These are phyloP conservation scores for Vachellia collinsii DNA, from an alignment of 306 rosid genomes.

Conservation along the genomic window DNA sequence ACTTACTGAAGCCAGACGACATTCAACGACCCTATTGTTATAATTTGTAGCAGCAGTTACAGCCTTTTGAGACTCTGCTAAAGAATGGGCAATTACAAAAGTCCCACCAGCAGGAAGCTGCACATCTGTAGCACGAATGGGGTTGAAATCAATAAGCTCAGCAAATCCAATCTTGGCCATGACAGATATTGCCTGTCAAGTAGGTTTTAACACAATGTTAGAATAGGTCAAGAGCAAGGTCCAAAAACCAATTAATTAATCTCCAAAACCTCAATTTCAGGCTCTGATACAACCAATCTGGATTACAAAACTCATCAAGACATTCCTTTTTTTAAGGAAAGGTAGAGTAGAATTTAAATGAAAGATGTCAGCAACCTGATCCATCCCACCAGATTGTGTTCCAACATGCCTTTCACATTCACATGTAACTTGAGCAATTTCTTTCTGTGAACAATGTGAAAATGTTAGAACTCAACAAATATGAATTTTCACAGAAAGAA, in stretches of 20 bases:
- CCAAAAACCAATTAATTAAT: neutral
- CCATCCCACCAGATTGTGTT: constrained; percentile 99
- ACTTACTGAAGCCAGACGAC: constrained; percentile 90
- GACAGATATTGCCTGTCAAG: constrained; percentile 86
- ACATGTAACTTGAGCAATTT: constrained; percentile 88
- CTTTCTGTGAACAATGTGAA: constrained; percentile 69
- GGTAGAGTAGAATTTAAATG: constrained; percentile 16
- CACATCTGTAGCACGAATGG: constrained; percentile 92
- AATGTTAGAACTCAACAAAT: constrained; percentile 39
- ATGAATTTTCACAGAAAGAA: neutral
- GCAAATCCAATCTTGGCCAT: constrained; percentile 97
- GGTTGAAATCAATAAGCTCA: constrained; percentile 94
- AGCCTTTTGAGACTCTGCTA: constrained; percentile 95
- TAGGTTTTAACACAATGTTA: constrained; percentile 10
- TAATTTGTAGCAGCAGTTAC: constrained; percentile 97
- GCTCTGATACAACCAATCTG: neutral
- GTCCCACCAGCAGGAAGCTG: constrained; percentile 92
- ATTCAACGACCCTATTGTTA: constrained; percentile 92
- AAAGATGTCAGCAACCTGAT: constrained; percentile 64
- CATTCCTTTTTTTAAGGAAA: neutral
- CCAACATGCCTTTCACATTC: constrained; percentile 93
- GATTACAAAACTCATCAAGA: neutral
- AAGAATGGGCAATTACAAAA: constrained; percentile 86
- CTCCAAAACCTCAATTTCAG: neutral
- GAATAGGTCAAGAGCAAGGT: constrained; percentile 12